Evolutionary conservation across 1,139 yeast genomes (phyloP), one percentile per base, ranked within the genome.

Genomic region (Pichia sp.): DNA sequence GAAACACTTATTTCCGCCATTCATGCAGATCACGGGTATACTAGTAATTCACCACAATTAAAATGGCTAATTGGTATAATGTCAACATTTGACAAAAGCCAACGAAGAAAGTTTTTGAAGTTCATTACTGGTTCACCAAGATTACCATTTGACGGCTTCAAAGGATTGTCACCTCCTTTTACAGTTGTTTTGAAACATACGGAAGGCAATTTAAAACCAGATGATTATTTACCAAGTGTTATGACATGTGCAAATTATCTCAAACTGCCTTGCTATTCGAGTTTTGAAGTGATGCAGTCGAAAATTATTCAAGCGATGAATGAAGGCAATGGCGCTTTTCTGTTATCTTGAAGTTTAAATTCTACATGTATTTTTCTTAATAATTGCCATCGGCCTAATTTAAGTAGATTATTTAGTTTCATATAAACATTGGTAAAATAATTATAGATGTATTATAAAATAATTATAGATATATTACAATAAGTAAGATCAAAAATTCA

Each of bases 221-320:
- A 92, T 62, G 90, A 82, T 52, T 89, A 84, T 57, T 69, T 92
- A 48, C 98, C 98, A 2, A 87, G 96, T 66, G 98, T 92, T 4
- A 92, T 92, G 98, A 92, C 98, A 0, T 92, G 98, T 69, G 97
- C 95, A 6, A 92, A 92, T 62, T 92, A 92, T 60, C 72, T 92
- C 53, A 92, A 92, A 63, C 67, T 92, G 28, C 98, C 98, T 2
- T 78, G 83, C 51, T 92, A 92, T 60, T 74, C 87, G 2, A 68
- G 76, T 28, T 73, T 71, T 50, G 79, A 70, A 29, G 65, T 86
- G 1, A 73, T 92, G 80, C 69, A 64, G 47, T 60, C 69, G 35
- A 71, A 82, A 47, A 64, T 92, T 11, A 50, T 67, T 25, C 83
- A 78, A 49, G 97, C 98, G 0, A 78, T 89, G 56, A 70, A 70